Percentiles rank a stretch among this genome's conserved stretches.
Conservation (phyloP, 441 rosid species). For the Gossypium schwendimanii region DNA sequence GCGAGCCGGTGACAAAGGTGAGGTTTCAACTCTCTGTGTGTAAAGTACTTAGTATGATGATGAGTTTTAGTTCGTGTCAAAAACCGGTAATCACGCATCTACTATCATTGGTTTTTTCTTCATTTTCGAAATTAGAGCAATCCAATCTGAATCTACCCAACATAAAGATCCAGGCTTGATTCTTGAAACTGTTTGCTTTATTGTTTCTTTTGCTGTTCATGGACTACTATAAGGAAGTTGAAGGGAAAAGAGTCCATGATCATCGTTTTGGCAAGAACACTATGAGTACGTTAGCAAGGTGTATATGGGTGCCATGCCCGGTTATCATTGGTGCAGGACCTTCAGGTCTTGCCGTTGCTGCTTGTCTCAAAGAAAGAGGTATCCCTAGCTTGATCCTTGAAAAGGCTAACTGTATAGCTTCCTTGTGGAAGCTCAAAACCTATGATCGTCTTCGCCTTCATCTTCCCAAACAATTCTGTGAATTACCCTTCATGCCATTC, state of each 20-base stretch:
- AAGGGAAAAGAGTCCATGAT: conserved; percentile 57
- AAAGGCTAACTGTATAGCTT: conserved; percentile 55
- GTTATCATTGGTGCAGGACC: conserved; percentile 87
- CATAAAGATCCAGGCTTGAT: not conserved
- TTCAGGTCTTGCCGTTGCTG: conserved; percentile 66
- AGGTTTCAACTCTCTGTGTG: not conserved
- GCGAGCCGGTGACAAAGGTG: not conserved
- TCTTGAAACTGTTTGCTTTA: not conserved
- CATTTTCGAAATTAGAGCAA: not conserved
- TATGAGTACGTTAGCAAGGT: conserved; percentile 17
- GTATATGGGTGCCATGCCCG: conserved; percentile 39
- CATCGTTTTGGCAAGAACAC: conserved; percentile 31
- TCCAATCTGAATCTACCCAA: not conserved
- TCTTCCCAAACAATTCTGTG: conserved; percentile 67
- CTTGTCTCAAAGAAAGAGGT: conserved; percentile 54
- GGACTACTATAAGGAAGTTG: conserved; percentile 43
- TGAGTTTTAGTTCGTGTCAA: conserved; percentile 1
- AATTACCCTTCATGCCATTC: conserved; percentile 65
- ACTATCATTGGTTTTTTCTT: not conserved
- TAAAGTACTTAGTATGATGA: not conserved
- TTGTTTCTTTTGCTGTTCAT: conserved; percentile 15
- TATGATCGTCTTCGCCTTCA: conserved; percentile 82
- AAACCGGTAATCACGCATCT: not conserved
- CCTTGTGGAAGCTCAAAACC: conserved; percentile 70
- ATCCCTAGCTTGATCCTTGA: conserved; percentile 61